Evolutionary conservation across 192 early-diverging fungal genomes (phyloP), one percentile per base, ranked within the genome.

Genomic region (Piromyces finnis): DNA sequence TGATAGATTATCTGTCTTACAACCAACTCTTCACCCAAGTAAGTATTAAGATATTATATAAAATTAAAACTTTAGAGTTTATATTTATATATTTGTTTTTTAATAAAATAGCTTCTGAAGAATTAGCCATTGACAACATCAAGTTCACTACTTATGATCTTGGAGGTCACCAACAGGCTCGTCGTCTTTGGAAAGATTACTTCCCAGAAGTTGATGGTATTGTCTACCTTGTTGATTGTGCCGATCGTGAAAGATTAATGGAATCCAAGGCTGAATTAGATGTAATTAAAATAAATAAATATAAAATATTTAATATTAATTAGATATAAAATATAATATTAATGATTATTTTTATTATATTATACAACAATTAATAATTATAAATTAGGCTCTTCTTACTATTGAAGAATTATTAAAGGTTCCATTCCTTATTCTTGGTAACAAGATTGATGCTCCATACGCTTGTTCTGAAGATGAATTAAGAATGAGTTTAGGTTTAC

Each of bases 121-220:
- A 99, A 85, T 91, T 99, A 36, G 91, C 95, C 29, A 97, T 99
- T 86, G 96, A 94, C 82, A 97, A 97, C 84, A 93, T 98, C 82
- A 93, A 92, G 84, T 98, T 99, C 88, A 98, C 94, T 77, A 99
- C 97, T 36, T 97, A 93, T 82, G 97, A 99, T 92, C 88, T 99
- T 79, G 97, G 97, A 82, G 97, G 97, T 29, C 97, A 99, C 88
- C 86, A 89, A 84, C 95, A 97, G 87, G 95, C 97, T 68, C 96
- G 97, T 79, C 92, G 97, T 82, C 90, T 99, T 84, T 99, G 97
- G 97, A 95, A 94, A 86, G 95, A 99, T 84, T 99, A 99, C 86
- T 98, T 97, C 87, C 95, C 96, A 51, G 97, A 98, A 84, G 96
- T 98, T 80, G 92, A 94, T 82, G 97, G 96, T 51, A 97, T 99